These are phyloP conservation scores for Cytospora schulzeri DNA, from an alignment of 2,329 filamentous ascomycete species.

Conservation along the genomic window DNA sequence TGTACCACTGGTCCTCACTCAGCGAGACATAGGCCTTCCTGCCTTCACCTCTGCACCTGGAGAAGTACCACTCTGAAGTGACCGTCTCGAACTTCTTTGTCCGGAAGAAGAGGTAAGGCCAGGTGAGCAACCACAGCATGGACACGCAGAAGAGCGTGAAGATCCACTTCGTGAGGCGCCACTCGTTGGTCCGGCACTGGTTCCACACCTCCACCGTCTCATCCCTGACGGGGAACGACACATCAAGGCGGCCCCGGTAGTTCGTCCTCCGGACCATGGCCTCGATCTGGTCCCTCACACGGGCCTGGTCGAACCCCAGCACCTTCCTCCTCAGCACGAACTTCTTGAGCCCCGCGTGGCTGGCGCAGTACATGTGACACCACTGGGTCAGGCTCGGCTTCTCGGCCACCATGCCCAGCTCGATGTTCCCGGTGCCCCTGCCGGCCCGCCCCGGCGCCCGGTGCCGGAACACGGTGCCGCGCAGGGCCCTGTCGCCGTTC, in stretches of 20 bases:
- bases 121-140: slow-evolving; percentile 69
- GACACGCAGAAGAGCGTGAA: slow-evolving; percentile 66
- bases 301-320: slow-evolving; percentile 60
- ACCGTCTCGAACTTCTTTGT: slow-evolving; percentile 70
- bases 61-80: slow-evolving; percentile 62
- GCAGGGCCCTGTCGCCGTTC: slow-evolving; percentile 61
- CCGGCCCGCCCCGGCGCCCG: slow-evolving; percentile 52
- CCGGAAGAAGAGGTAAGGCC: slow-evolving; percentile 69
- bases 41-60: slow-evolving; percentile 39
- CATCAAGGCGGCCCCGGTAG: slow-evolving; percentile 63
- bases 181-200: slow-evolving; percentile 61
- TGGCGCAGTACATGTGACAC: slow-evolving; percentile 69
- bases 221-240: slow-evolving; percentile 63
- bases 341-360: slow-evolving; percentile 57
- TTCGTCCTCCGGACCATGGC: slow-evolving; percentile 64
- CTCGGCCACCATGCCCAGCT: slow-evolving; percentile 42
- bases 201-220: slow-evolving; percentile 65
- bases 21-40: slow-evolving; percentile 54
- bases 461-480: slow-evolving; percentile 63
- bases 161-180: slow-evolving; percentile 66
- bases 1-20: slow-evolving; percentile 63
- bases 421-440: slow-evolving; percentile 41
- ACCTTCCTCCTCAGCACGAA: slow-evolving; percentile 57
- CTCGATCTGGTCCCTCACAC: slow-evolving; percentile 54
- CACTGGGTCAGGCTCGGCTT: slow-evolving; percentile 56